These are phyloP conservation scores for Candida pseudoglaebosa DNA, from an alignment of 805 yeast genomes.

Conservation along the genomic window DNA sequence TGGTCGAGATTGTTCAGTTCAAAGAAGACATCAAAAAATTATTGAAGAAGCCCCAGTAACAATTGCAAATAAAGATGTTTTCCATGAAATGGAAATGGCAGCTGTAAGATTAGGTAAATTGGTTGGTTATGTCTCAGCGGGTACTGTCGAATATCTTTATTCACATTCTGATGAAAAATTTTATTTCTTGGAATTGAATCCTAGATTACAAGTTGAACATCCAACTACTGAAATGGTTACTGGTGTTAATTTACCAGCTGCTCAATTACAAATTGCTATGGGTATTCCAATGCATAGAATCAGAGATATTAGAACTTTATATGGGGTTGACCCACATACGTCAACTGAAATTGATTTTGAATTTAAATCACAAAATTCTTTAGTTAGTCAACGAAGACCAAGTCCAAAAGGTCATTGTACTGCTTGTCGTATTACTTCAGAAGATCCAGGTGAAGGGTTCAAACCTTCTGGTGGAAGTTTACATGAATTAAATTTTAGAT, in stretches of 20 bases:
- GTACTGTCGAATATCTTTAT: conserved; percentile 97
- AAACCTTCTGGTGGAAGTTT: conserved; percentile 97
- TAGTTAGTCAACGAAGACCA: conserved; percentile 84
- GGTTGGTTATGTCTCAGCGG: conserved; percentile 98
- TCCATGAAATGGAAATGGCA: conserved; percentile 89
- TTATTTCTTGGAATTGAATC: conserved; percentile 94
- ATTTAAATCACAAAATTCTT: conserved; percentile 68
- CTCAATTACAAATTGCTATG: conserved; percentile 98
- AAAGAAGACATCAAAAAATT: conserved; percentile 98
- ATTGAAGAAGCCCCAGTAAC: conserved; percentile 99
- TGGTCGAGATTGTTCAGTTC: conserved; percentile 99
- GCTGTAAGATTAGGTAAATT: conserved; percentile 95
- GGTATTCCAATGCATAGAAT: conserved; percentile 97
- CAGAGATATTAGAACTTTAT: conserved; percentile 84
- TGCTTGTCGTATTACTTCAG: conserved; percentile 98
- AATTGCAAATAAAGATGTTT: conserved; percentile 81
- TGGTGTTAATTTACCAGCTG: conserved; percentile 97
- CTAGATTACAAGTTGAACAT: conserved; percentile 99
- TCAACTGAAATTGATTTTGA: conserved; percentile 87
- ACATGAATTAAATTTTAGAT: conserved; percentile 94
- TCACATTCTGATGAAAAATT: conserved; percentile 92
- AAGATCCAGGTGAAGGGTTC: conserved; percentile 99
- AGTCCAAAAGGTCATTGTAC: conserved; percentile 98
- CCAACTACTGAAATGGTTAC: conserved; percentile 99
- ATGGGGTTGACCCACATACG: conserved; percentile 95